A percentile compares a stretch with the other conserved stretches of the same genome.
Evolutionary conservation across 768 basidiomycete genomes (phyloP).

Genomic region (Termitomyces sp.): DNA sequence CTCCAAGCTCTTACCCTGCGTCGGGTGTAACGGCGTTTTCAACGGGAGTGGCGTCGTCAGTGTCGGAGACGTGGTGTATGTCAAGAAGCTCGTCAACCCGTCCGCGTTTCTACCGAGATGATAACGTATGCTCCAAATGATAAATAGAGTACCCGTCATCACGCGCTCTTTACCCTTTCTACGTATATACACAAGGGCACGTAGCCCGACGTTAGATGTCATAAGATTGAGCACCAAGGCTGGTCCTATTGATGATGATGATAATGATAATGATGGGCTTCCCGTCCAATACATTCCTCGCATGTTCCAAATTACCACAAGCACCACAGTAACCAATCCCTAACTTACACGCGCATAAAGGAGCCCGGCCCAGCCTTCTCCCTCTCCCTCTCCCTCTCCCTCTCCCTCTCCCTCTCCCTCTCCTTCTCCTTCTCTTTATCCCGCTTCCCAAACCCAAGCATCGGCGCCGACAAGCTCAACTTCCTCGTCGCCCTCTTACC

Average conservation of each 20-base stretch:
- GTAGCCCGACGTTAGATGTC: no score
- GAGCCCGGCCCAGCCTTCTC: conserved; percentile 17
- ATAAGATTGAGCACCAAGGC: no score
- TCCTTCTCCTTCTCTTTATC: conserved; percentile 48
- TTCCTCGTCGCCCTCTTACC: conserved; percentile 52
- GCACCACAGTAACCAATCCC: neutral
- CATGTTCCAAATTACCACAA: neutral
- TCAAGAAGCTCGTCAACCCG: conserved; percentile 36
- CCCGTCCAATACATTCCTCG: neutral
- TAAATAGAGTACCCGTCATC: no score
- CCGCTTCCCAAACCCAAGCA: conserved; percentile 54
- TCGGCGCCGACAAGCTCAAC: conserved; percentile 63
- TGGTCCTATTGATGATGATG: no score
- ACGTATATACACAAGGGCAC: no score
- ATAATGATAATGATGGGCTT: neutral
- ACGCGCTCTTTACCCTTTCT: no score
- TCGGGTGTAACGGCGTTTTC: conserved; percentile 66
- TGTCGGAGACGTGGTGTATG: conserved; percentile 61
- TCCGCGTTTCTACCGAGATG: neutral
- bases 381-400: neutral
- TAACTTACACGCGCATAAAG: conserved; percentile 1
- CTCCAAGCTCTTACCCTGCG: conserved; percentile 50
- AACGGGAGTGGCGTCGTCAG: conserved; percentile 45
- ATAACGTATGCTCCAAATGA: neutral
- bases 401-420: conserved; percentile 14